These are phyloP conservation scores for Fraxinus americana DNA, from an alignment of 257 asterid species.

Conservation along the genomic window DNA sequence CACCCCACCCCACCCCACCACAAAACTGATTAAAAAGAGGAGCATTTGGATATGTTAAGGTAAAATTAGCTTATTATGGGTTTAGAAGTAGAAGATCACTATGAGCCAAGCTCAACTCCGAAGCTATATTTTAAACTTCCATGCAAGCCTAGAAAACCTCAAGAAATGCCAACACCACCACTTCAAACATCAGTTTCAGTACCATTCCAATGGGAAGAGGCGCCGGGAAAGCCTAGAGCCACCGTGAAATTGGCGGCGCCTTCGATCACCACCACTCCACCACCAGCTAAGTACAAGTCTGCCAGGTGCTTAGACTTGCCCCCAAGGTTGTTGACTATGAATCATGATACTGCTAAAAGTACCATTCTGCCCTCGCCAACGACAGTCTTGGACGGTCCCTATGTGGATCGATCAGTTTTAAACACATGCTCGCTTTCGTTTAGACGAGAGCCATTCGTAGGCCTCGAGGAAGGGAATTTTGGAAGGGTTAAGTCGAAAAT, in stretches of 20 bases:
- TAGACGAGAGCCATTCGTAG: conserved; percentile 20
- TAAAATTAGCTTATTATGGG: not conserved
- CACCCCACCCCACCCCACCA: not conserved
- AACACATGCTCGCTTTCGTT: conserved; percentile 18
- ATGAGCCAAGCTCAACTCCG: conserved; percentile 4
- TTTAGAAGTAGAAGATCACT: not conserved
- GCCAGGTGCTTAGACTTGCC: conserved; percentile 49
- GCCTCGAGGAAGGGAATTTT: conserved; percentile 8
- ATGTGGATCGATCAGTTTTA: conserved; percentile 7
- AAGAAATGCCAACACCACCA: conserved; percentile 15
- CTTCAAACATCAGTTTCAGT: conserved; percentile 12
- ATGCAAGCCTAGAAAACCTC: conserved; percentile 2
- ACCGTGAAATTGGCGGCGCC: not conserved
- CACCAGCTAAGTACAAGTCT: conserved; percentile 15
- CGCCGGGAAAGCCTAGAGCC: conserved; percentile 40
- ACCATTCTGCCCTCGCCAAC: conserved; percentile 37
- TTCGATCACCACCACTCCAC: conserved; percentile 3
- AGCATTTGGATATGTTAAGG: not conserved
- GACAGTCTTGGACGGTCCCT: conserved; percentile 43
- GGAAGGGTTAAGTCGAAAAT: conserved; percentile 3
- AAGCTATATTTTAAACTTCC: conserved; percentile 18
- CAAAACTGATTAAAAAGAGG: not conserved
- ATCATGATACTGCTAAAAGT: not conserved
- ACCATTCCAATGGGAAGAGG: conserved; percentile 27
- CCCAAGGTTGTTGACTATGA: conserved; percentile 35